phyloP scores from a whole-genome alignment of 2,329 filamentous ascomycete species.

The Paraconiothyrium sp. region DNA sequence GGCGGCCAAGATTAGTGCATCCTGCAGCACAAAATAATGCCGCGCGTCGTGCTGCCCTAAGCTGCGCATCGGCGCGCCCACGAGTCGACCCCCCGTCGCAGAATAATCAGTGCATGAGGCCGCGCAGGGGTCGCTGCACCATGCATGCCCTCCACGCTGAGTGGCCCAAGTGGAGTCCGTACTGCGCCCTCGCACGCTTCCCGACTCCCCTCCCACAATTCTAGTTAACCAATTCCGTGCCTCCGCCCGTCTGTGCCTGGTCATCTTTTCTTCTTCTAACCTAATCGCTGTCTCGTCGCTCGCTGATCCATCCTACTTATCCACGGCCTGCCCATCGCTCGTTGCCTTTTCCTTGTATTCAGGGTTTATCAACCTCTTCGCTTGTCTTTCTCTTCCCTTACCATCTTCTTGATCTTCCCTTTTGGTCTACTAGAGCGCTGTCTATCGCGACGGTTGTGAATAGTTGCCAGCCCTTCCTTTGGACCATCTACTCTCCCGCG shows the following conservation, averaged over 20 bases:
- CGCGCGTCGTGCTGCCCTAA: slow-evolving; percentile 49
- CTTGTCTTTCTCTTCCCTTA: slow-evolving; percentile 50
- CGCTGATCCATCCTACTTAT: slow-evolving; percentile 54
- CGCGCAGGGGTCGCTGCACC: slow-evolving; percentile 42
- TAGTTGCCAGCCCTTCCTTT: slow-evolving; percentile 53
- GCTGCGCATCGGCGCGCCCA: slow-evolving; percentile 35
- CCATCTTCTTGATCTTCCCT: slow-evolving; percentile 47
- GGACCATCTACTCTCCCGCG: slow-evolving; percentile 32
- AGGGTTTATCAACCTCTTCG: slow-evolving; percentile 56
- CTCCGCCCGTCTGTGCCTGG: slow-evolving; percentile 49
- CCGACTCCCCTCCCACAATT: slow-evolving; percentile 40
- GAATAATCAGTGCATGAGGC: slow-evolving; percentile 46
- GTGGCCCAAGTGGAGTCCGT: slow-evolving; percentile 47
- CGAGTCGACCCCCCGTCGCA: slow-evolving; percentile 47
- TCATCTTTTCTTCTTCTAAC: slow-evolving; percentile 55
- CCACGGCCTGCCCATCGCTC: slow-evolving; percentile 48
- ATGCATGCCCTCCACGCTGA: slow-evolving; percentile 43
- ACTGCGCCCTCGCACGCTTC: slow-evolving; percentile 47
- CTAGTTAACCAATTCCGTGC: slow-evolving; percentile 50
- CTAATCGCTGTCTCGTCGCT: slow-evolving; percentile 50
- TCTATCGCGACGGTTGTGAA: slow-evolving; percentile 42
- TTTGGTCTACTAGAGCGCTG: slow-evolving; percentile 48
- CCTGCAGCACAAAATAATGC: slow-evolving; percentile 50
- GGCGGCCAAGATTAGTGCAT: slow-evolving; percentile 46
- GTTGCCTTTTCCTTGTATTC: slow-evolving; percentile 48